Percentiles rank a stretch among this genome's conserved stretches.
Conservation (phyloP, 106 monocot genomes). For the Xerophyta viscosa region DNA sequence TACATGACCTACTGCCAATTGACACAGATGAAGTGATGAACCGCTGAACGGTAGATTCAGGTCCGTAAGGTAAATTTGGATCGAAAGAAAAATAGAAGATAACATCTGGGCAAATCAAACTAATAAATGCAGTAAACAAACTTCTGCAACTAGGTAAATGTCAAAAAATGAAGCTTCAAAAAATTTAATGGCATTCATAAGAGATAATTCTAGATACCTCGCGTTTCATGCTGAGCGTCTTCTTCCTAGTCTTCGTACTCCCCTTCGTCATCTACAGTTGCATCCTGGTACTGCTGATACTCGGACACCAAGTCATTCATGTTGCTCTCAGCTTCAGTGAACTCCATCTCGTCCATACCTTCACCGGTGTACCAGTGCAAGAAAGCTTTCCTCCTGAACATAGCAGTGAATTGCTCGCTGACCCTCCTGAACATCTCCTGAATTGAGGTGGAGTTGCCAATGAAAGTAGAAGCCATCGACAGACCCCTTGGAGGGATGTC, state of each 20-base stretch:
- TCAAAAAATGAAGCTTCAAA: too few relatives aligned
- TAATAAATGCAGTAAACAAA: too few relatives aligned
- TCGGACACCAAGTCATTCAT: slow-evolving; percentile 16
- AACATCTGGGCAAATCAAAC: too few relatives aligned
- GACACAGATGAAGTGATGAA: too few relatives aligned
- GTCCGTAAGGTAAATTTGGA: too few relatives aligned
- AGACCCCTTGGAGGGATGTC: slow-evolving; percentile 12
- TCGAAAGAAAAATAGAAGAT: too few relatives aligned
- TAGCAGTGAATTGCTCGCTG: slow-evolving; percentile 29
- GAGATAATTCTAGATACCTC: neutral
- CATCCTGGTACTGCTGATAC: slow-evolving; percentile 22
- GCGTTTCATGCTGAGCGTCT: neutral
- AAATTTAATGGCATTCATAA: too few relatives aligned
- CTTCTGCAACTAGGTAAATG: too few relatives aligned
- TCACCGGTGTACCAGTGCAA: slow-evolving; percentile 20
- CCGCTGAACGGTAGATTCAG: too few relatives aligned
- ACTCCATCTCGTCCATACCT: slow-evolving; percentile 21
- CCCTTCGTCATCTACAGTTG: slow-evolving; percentile 21
- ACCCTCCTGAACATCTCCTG: slow-evolving; percentile 40
- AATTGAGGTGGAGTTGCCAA: slow-evolving; percentile 36
- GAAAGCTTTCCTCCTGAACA: slow-evolving; percentile 24
- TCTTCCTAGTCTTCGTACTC: slow-evolving; percentile 3
- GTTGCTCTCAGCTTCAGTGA: slow-evolving; percentile 20
- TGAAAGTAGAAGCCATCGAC: slow-evolving; percentile 23
- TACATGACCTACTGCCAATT: too few relatives aligned